A percentile compares a stretch with the other conserved stretches of the same genome.
Evolutionary conservation across 116 monocot species (phyloP).

Genomic region (Phalaenopsis hybrid): DNA sequence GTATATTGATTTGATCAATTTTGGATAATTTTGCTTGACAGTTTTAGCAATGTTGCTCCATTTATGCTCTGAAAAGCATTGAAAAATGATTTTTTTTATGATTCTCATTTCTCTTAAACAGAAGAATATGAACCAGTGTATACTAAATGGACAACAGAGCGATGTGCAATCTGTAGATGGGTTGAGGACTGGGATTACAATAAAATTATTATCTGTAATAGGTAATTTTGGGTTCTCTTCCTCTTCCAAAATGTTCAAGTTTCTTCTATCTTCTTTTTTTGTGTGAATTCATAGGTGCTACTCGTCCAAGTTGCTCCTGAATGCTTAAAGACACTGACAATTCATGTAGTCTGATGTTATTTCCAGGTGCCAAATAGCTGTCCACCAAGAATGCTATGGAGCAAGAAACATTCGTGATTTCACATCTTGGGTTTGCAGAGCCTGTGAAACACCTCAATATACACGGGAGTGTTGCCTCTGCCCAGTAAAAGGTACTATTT

Average conservation of each 20-base stretch:
- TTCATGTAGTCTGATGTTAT: conserved; percentile 4
- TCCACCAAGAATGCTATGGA: conserved; percentile 99
- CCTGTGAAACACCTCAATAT: conserved; percentile 72
- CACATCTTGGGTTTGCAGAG: conserved; percentile 93
- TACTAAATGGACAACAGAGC: conserved; percentile 94
- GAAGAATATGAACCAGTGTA: conserved; percentile 68
- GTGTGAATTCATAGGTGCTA: not conserved
- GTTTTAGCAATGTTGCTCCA: not conserved
- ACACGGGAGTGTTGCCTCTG: conserved; percentile 83
- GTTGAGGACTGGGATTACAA: conserved; percentile 98
- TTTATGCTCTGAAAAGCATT: conserved; percentile 1
- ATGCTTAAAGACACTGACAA: not conserved
- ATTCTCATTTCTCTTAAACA: conserved; percentile 24
- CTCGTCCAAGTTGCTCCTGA: not conserved
- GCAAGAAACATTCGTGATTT: conserved; percentile 57
- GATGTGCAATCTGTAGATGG: conserved; percentile 97
- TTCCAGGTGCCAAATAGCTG: conserved; percentile 96
- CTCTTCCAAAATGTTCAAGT: not conserved
- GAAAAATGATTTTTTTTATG: not conserved
- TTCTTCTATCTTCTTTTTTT: not conserved
- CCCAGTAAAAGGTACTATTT: conserved; percentile 74
- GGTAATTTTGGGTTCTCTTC: conserved; percentile 35
- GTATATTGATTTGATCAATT: conserved; percentile 24
- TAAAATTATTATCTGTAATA: conserved; percentile 96
- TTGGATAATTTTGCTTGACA: not conserved